Evolutionary conservation across 2,329 filamentous ascomycete genomes (phyloP), one percentile per base, ranked within the genome.

Genomic region (Fusarium drepaniforme): DNA sequence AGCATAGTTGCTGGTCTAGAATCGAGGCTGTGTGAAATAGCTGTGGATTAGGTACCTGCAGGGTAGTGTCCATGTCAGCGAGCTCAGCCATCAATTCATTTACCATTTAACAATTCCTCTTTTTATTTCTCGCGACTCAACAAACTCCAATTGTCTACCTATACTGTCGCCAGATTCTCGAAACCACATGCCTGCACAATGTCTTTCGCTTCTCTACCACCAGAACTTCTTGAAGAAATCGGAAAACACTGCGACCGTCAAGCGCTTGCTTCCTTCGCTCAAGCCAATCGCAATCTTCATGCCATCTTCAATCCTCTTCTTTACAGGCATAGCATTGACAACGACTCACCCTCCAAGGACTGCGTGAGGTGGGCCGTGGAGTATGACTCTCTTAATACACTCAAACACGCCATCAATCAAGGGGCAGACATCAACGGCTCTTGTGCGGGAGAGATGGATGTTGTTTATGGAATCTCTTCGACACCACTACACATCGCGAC

Each of bases 401-500:
- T 71, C 33, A 66, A 69, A 33, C 21, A 51, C 18, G 68, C 68
- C 5, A 33, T 69, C 15, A 57, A 30, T 2, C 35, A 66, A 6
- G 68, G 68, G 30, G 68, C 61, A 1, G 28, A 71, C 12, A 60
- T 71, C n/a, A 59, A 66, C 16, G 40, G 1, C 15, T 46, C 15
- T 3, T 60, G 49, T 6, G 63, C 59, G 5, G 0, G 30, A 21
- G 16, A 21, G 7, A 16, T 15, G 35, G 35, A 58, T 23, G 21
- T 38, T 38, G 13, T 8, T 44, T 40, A 16, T 4, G 16, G 4
- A 9, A 9, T 4, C 1, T 65, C 56, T 25, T 67, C 38, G 3
- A 28, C 68, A 5, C 68, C 66, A n/a, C 40, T 71, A 18, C 68
- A 71, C 30, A 12, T 61, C 16, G 66, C 68, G 7, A 25, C 57